These are phyloP conservation scores for Tranzscheliella williamsii DNA, from an alignment of 1,284 basidiomycete species.

Conservation along the genomic window DNA sequence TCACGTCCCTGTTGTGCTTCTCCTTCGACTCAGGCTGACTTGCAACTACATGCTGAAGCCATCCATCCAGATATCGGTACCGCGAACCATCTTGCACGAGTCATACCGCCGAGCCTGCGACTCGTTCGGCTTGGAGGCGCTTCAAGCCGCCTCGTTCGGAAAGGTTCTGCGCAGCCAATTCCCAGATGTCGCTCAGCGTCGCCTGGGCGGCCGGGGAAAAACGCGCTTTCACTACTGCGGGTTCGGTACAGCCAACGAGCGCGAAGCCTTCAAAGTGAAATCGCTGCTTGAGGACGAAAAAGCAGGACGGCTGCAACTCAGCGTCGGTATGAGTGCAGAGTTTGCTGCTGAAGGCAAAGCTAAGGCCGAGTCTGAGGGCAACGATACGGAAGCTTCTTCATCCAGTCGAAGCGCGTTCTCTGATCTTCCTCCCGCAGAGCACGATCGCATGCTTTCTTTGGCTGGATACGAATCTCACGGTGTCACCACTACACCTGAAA, in stretches of 20 bases:
- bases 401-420: not conserved
- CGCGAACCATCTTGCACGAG: slow-evolving; percentile 39
- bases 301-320: slow-evolving; percentile 36
- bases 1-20: not conserved
- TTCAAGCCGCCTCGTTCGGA: slow-evolving; percentile 41
- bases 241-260: slow-evolving; percentile 40
- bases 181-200: slow-evolving; percentile 34
- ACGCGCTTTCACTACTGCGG: slow-evolving; percentile 47
- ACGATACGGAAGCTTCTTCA: slow-evolving; percentile 16
- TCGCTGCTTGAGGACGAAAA: slow-evolving; percentile 41
- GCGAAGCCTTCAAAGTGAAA: slow-evolving; percentile 39
- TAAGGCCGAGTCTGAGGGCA: slow-evolving; percentile 16
- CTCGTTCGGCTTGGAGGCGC: slow-evolving; percentile 29
- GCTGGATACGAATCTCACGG: too few species aligned
- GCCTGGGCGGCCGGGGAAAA: slow-evolving; percentile 36
- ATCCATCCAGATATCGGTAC: slow-evolving; percentile 43
- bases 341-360: slow-evolving; percentile 14
- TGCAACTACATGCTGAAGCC: slow-evolving; percentile 44
- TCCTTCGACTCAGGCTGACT: slow-evolving; percentile 11
- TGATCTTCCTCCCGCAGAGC: not conserved
- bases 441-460: not conserved
- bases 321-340: slow-evolving; percentile 34
- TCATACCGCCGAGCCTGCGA: slow-evolving; percentile 42
- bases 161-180: slow-evolving; percentile 42
- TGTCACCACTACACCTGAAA: too few species aligned